Evolutionary conservation across 495 filamentous ascomycete species (phyloP).

Genomic region (Daldinia concentrica): DNA sequence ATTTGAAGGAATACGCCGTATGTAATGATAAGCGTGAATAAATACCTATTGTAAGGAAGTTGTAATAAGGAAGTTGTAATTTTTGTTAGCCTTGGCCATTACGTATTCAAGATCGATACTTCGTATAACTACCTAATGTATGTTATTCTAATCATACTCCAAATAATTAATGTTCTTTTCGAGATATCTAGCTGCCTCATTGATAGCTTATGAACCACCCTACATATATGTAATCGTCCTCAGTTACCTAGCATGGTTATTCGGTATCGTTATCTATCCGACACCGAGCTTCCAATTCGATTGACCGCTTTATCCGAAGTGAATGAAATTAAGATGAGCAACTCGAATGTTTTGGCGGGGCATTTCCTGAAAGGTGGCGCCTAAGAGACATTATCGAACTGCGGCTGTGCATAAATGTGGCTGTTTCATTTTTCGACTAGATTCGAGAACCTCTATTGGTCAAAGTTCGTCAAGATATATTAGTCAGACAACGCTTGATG

Average conservation of each 20-base stretch:
- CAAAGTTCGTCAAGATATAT: background rate
- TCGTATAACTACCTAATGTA: too few species aligned
- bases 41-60: too few species aligned
- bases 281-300: slow-evolving; percentile 21
- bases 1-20: slow-evolving; percentile 8
- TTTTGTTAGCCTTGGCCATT: background rate
- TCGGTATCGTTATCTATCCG: background rate
- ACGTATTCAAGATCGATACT: too few species aligned
- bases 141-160: too few species aligned
- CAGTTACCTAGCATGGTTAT: background rate
- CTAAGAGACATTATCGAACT: background rate
- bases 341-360: slow-evolving; percentile 9
- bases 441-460: slow-evolving; percentile 29
- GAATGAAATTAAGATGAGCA: slow-evolving; percentile 36
- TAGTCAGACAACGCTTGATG: slow-evolving; percentile 31
- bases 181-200: too few species aligned
- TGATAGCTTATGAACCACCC: too few species aligned
- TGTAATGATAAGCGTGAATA: slow-evolving; percentile 18
- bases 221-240: too few species aligned
- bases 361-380: background rate
- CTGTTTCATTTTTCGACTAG: slow-evolving; percentile 15
- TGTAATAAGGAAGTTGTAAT: background rate
- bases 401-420: slow-evolving; percentile 29
- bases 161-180: too few species aligned
- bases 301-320: slow-evolving; percentile 32